Conservation (phyloP, 2,329 filamentous ascomycete species). For the Gaeumannomyces tritici region DNA sequence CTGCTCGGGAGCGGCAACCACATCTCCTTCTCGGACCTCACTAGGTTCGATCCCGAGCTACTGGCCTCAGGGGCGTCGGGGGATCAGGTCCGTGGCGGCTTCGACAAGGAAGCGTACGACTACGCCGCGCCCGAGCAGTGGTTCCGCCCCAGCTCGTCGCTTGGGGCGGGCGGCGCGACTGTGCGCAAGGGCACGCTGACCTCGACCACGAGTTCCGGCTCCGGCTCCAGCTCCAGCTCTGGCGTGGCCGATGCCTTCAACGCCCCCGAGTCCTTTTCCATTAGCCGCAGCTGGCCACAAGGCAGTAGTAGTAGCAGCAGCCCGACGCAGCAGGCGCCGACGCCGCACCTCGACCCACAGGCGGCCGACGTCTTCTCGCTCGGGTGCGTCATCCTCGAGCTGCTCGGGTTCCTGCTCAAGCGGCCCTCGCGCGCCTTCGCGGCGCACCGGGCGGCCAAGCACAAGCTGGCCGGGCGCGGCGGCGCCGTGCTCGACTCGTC, state of each 20-base stretch:
- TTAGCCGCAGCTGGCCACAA: slow-evolving; percentile 16
- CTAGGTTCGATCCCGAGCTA: slow-evolving; percentile 33
- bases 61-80: slow-evolving; percentile 25
- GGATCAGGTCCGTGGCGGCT: slow-evolving; percentile 34
- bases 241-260: not conserved
- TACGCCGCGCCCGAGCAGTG: slow-evolving; percentile 64
- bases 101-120: slow-evolving; percentile 62
- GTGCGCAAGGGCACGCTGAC: slow-evolving; percentile 17
- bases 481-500: slow-evolving; percentile 58
- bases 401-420: slow-evolving; percentile 60
- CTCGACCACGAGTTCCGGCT: slow-evolving; percentile 29
- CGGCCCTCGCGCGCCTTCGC: slow-evolving; percentile 57
- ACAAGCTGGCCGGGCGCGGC: slow-evolving; percentile 47
- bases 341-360: slow-evolving; percentile 38
- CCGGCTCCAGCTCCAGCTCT: slow-evolving; percentile 22
- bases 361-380: slow-evolving; percentile 65
- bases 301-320: too few species aligned
- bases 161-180: not conserved
- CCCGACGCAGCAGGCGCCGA: slow-evolving; percentile 24
- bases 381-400: slow-evolving; percentile 62
- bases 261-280: slow-evolving; percentile 17
- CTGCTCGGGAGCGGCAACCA: slow-evolving; percentile 55
- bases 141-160: slow-evolving; percentile 27
- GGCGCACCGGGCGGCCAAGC: slow-evolving; percentile 55
- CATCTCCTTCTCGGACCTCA: slow-evolving; percentile 59